These are phyloP conservation scores for Chamaenerion angustifolium DNA, from an alignment of 345 rosid genomes.

Conservation along the genomic window DNA sequence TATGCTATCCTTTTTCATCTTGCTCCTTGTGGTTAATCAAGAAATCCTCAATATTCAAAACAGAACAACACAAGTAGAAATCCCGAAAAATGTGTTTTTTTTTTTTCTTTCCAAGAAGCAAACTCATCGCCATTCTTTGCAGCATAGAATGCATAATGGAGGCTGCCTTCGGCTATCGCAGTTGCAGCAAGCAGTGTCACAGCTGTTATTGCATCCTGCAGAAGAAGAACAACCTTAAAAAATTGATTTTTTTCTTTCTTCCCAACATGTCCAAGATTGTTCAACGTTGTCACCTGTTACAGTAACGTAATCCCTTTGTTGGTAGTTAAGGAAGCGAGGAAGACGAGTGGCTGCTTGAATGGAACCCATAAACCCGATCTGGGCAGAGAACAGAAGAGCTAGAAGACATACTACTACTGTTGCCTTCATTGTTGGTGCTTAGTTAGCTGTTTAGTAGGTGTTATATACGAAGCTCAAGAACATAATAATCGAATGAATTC, in stretches of 20 bases:
- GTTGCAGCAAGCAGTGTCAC: conserved; percentile 63
- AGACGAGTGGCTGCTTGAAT: conserved; percentile 18
- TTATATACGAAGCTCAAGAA: conserved; percentile 7
- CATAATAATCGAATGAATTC: too few species aligned
- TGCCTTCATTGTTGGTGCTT: conserved; percentile 8
- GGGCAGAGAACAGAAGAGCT: conserved; percentile 5
- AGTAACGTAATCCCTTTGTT: conserved; percentile 20
- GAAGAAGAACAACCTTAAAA: not conserved
- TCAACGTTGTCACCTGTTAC: conserved; percentile 27
- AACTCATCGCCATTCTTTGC: conserved; percentile 25
- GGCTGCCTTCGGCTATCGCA: conserved; percentile 57
- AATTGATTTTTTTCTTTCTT: too few species aligned
- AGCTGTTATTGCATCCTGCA: conserved; percentile 65
- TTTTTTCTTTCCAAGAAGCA: too few species aligned
- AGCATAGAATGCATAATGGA: conserved; percentile 56
- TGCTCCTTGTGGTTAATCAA: too few species aligned
- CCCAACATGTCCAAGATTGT: not conserved
- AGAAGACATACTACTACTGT: conserved; percentile 12
- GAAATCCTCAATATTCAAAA: too few species aligned
- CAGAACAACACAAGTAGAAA: too few species aligned
- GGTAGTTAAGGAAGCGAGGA: conserved; percentile 7
- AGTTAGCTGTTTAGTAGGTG: conserved; percentile 12
- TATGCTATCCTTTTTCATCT: too few species aligned
- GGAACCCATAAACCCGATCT: conserved; percentile 3
- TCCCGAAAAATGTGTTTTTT: too few species aligned